Conservation (phyloP, 352 stramenopile genomes). For the Pythium biforme region DNA sequence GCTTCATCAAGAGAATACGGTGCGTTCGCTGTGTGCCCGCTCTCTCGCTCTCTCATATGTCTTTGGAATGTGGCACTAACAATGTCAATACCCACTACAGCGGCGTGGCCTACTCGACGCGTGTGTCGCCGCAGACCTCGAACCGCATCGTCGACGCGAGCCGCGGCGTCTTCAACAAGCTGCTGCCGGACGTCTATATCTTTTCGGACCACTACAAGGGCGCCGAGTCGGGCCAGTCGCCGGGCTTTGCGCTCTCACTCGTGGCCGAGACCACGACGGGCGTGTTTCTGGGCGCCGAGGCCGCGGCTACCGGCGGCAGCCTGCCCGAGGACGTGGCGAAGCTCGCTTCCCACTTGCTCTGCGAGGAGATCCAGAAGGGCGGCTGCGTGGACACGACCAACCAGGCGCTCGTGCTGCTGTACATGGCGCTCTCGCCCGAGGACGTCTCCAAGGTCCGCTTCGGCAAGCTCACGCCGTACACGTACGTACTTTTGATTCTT, state of each 20-base stretch:
- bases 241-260: constrained; percentile 92
- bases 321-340: constrained; percentile 97
- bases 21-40: constrained; percentile 20
- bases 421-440: constrained; percentile 98
- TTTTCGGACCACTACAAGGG: constrained; percentile 98
- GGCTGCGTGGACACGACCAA: constrained; percentile 95
- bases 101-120: constrained; percentile 95
- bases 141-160: constrained; percentile 97
- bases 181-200: constrained; percentile 99
- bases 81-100: constrained; percentile 28
- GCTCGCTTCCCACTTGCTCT: constrained; percentile 91
- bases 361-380: constrained; percentile 95
- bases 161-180: constrained; percentile 96
- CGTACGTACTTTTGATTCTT: constrained; percentile 41
- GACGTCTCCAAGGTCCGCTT: constrained; percentile 96
- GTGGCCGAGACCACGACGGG: constrained; percentile 98
- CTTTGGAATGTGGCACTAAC: not conserved
- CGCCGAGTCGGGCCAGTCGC: constrained; percentile 83
- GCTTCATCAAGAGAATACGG: constrained; percentile 98
- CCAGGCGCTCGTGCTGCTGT: constrained; percentile 95
- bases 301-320: constrained; percentile 74
- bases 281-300: constrained; percentile 92
- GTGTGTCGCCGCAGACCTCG: constrained; percentile 96
- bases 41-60: no score
- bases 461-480: constrained; percentile 85